Percentiles rank a stretch among this genome's conserved stretches.
Conservation (phyloP, 129 eudicot species). For the Tanacetum coccineum region DNA sequence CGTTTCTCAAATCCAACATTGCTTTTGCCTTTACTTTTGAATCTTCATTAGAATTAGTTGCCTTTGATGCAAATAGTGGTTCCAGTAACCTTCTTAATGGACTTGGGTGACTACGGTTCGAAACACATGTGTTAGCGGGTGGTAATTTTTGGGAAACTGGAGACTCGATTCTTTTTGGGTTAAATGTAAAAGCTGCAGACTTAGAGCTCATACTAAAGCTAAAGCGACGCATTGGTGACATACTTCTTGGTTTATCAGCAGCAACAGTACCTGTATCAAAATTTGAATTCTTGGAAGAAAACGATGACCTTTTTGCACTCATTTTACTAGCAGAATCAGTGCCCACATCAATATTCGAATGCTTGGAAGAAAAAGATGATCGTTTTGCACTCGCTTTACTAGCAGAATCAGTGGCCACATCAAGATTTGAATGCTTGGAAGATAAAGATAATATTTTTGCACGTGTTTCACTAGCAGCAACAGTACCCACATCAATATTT, state of each 20-base stretch:
- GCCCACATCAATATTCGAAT: conserved; percentile 21
- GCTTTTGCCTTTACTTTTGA: conserved; percentile 17
- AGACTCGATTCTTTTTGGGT: conserved; percentile 27
- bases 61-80: conserved; percentile 49
- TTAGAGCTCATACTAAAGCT: conserved; percentile 40
- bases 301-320: conserved; percentile 35
- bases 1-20: conserved; percentile 24
- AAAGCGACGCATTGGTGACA: conserved; percentile 64
- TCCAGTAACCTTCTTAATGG: conserved; percentile 69
- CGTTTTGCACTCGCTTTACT: conserved; percentile 40
- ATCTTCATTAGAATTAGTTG: conserved; percentile 29
- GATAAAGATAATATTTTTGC: conserved; percentile 32
- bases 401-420: conserved; percentile 23
- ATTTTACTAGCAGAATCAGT: conserved; percentile 32
- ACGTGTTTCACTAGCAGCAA: conserved; percentile 36
- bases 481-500: conserved; percentile 24
- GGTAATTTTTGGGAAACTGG: conserved; percentile 21
- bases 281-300: conserved; percentile 29
- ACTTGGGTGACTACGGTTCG: conserved; percentile 45
- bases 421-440: conserved; percentile 27
- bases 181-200: background rate
- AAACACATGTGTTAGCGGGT: conserved; percentile 28
- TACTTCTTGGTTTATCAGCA: conserved; percentile 43
- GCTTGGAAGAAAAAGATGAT: conserved; percentile 30
- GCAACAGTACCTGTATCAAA: conserved; percentile 23